Percentiles rank a stretch among this genome's conserved stretches.
Conservation (phyloP, 2,329 filamentous ascomycete species). For the Sclerotiophoma versabilis region DNA sequence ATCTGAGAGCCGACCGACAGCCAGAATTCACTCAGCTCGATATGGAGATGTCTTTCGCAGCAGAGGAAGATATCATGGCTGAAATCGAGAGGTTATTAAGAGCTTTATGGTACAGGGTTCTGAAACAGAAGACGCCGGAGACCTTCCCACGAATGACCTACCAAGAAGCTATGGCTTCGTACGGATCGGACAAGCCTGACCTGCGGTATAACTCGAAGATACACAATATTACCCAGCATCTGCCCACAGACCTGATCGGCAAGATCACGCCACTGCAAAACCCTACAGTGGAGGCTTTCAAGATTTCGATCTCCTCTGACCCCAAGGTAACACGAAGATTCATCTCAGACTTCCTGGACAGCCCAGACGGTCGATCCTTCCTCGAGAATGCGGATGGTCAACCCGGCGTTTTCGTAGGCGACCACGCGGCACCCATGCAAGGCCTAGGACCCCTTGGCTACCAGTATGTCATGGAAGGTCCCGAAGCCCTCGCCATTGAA, state of each 20-base stretch:
- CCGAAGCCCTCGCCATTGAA: conserved; percentile 61
- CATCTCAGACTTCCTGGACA: conserved; percentile 74
- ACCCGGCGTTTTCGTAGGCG: conserved; percentile 79
- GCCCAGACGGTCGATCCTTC: conserved; percentile 64
- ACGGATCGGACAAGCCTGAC: conserved; percentile 94
- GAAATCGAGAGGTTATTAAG: conserved; percentile 62
- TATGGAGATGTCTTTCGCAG: conserved; percentile 89
- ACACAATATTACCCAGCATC: conserved; percentile 67
- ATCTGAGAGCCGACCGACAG: conserved; percentile 88
- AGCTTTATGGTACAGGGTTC: conserved; percentile 61
- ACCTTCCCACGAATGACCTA: conserved; percentile 72
- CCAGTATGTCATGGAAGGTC: conserved; percentile 67
- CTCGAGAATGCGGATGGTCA: conserved; percentile 76
- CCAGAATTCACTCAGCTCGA: conserved; percentile 98
- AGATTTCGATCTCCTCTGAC: conserved; percentile 65
- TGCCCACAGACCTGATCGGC: conserved; percentile 69
- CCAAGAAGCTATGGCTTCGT: conserved; percentile 76
- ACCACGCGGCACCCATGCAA: conserved; percentile 74
- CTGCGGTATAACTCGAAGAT: conserved; percentile 77
- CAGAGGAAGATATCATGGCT: conserved; percentile 72
- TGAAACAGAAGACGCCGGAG: conserved; percentile 52
- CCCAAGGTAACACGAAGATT: conserved; percentile 66
- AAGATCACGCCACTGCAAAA: conserved; percentile 76
- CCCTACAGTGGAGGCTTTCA: conserved; percentile 78
- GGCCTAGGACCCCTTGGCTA: conserved; percentile 82